Evolutionary conservation across 169 alveolate genomes (phyloP), one percentile per base, ranked within the genome.

Genomic region (Plasmodium fragile): DNA sequence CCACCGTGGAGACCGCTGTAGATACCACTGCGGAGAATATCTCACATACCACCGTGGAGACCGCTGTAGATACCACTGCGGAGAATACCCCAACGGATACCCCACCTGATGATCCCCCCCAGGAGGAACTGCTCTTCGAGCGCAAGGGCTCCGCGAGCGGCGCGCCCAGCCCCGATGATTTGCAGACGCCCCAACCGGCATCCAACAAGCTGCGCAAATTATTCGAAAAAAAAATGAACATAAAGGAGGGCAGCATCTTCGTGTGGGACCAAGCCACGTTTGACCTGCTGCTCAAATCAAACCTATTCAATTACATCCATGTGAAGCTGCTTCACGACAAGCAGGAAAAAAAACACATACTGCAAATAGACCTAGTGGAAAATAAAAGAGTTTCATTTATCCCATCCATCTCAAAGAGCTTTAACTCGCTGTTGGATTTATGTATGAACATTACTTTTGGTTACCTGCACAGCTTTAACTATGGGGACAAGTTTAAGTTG

Each of bases 351-450:
- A 79, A 91, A 36, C 43, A 79, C 52, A 41, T 81, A 41, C 82
- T 91, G 81, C 92, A 91, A 53, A 81, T 91, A 25, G 59, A 91
- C 36, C 6, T 91, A 39, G 22, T 91, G 7, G 94, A 91, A 71
- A 91, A 81, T 80, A 91, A 80, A 70, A 91, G 36, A 22, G 11
- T 79, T n/a, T 69, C 83, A 8, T 69, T 91, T 70, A 39, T 91
- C 59, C 94, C 94, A n/a, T 80, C 92, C 73, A 80, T 91, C 43
- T 81, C 94, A 22, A 91, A 91, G 73, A 52, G 94, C 53, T 91
- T 91, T 49, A 91, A 53, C 75, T 80, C 91, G 11, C 25, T 91
- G 25, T 81, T 91, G 32, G 94, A 91, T 34, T 91, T 91, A 32
- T 91, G 94, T 36, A 41, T 91, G 22, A 91, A 91, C 55, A 4